Percentiles rank a stretch among this genome's conserved stretches.
Evolutionary conservation across 208 protist genomes (phyloP).

Genomic region (Acanthamoeba triangularis): DNA sequence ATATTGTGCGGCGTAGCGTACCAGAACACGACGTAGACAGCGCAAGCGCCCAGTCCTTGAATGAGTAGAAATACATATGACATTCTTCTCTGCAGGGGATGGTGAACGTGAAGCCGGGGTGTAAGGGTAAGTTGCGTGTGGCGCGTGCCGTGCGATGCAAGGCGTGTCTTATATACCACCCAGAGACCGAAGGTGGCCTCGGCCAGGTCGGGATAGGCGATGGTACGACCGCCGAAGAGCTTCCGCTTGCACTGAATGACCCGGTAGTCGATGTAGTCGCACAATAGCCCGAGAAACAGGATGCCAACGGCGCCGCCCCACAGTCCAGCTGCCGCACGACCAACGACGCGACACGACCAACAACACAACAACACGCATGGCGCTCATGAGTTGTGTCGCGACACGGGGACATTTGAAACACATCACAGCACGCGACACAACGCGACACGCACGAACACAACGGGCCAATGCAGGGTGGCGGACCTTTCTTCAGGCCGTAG

Average conservation of each 20-base stretch:
- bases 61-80: constrained; percentile 24
- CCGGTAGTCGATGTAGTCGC: constrained; percentile 63
- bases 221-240: background rate
- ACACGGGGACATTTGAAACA: background rate
- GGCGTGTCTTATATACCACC: background rate
- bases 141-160: too few species aligned
- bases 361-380: background rate
- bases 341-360: background rate
- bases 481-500: constrained; percentile 68
- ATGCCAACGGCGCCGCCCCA: constrained; percentile 65
- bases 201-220: constrained; percentile 43
- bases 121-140: background rate
- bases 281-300: constrained; percentile 4
- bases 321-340: constrained; percentile 4
- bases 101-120: background rate
- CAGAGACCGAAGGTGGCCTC: background rate
- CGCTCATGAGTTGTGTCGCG: background rate
- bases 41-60: constrained; percentile 23
- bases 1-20: background rate
- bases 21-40: constrained; percentile 42
- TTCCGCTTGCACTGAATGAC: constrained; percentile 77
- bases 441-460: background rate
- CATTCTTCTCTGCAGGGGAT: background rate
- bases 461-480: background rate
- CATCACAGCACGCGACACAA: background rate